phyloP scores from a whole-genome alignment of 148 eudicot species.

The Silene latifolia region DNA sequence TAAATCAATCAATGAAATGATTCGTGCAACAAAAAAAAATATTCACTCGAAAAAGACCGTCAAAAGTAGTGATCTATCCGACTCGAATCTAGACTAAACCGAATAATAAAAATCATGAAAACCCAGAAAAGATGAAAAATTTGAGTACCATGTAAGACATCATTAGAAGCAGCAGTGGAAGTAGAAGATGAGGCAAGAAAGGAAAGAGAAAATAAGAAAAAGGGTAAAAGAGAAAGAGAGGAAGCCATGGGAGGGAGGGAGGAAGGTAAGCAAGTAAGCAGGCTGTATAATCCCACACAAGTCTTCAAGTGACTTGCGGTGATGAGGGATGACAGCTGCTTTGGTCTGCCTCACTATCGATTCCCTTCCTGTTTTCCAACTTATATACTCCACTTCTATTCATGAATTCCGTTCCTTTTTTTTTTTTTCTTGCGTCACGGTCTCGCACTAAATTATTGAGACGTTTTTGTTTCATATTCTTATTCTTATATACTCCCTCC shows the following conservation, averaged over 20 bases:
- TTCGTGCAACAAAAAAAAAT: background rate
- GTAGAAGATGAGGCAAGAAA: slow-evolving; percentile 11
- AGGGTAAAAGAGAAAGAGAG: slow-evolving; percentile 26
- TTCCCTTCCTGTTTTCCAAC: background rate
- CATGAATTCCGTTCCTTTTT: too few relatives aligned
- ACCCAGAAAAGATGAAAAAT: background rate
- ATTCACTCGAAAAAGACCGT: background rate
- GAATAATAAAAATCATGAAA: background rate
- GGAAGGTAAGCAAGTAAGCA: too few relatives aligned
- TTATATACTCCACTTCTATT: background rate
- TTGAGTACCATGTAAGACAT: slow-evolving; percentile 28
- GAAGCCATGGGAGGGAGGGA: slow-evolving; percentile 19
- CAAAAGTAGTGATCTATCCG: background rate
- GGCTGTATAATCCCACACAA: background rate
- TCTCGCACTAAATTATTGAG: too few relatives aligned
- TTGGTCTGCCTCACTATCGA: background rate
- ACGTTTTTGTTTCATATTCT: too few relatives aligned
- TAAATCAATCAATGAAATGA: background rate
- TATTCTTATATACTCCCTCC: too few relatives aligned
- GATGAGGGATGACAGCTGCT: slow-evolving; percentile 10
- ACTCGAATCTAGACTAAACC: background rate
- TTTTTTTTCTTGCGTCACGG: too few relatives aligned
- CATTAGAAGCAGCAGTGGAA: slow-evolving; percentile 15
- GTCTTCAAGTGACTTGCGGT: slow-evolving; percentile 8
- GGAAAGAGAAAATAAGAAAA: slow-evolving; percentile 24